These are phyloP conservation scores for Gillenia trifoliata DNA, from an alignment of 306 rosid species.

Conservation along the genomic window DNA sequence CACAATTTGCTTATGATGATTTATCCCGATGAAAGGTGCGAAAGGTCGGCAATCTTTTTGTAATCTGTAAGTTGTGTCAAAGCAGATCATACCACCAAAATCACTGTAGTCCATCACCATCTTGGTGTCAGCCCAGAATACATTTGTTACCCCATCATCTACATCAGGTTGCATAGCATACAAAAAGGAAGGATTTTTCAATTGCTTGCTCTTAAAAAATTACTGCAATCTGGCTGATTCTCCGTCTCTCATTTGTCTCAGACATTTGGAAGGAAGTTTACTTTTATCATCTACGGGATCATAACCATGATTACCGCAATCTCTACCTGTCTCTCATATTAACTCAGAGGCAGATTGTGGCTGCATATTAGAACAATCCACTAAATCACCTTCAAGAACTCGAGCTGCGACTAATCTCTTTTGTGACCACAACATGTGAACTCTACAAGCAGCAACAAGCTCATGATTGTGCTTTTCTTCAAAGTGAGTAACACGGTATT, in stretches of 20 bases:
- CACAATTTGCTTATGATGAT: slow-evolving; percentile 51
- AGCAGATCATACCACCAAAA: slow-evolving; percentile 63
- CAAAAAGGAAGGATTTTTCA: slow-evolving; percentile 46
- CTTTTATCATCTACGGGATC: slow-evolving; percentile 28
- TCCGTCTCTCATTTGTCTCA: slow-evolving; percentile 35
- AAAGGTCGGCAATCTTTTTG: slow-evolving; percentile 36
- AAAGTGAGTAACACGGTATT: slow-evolving; percentile 52
- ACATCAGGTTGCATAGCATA: slow-evolving; percentile 54
- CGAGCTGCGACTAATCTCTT: slow-evolving; percentile 41
- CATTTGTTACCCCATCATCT: slow-evolving; percentile 44
- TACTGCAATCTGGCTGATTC: slow-evolving; percentile 41
- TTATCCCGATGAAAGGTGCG: slow-evolving; percentile 42
- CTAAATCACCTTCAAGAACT: slow-evolving; percentile 25
- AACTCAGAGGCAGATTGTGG: too few species aligned
- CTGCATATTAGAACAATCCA: too few species aligned
- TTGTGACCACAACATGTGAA: slow-evolving; percentile 53
- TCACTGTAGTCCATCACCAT: slow-evolving; percentile 45
- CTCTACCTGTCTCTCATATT: too few species aligned
- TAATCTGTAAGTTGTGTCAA: slow-evolving; percentile 48
- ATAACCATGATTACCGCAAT: slow-evolving; percentile 17
- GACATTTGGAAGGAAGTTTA: slow-evolving; percentile 38
- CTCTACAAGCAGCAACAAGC: slow-evolving; percentile 53
- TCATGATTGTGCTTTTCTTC: slow-evolving; percentile 68
- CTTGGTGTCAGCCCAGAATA: slow-evolving; percentile 57
- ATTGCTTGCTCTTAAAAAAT: slow-evolving; percentile 39